phyloP scores from a whole-genome alignment of 495 filamentous ascomycete species.

The Penicillium goetzii region DNA sequence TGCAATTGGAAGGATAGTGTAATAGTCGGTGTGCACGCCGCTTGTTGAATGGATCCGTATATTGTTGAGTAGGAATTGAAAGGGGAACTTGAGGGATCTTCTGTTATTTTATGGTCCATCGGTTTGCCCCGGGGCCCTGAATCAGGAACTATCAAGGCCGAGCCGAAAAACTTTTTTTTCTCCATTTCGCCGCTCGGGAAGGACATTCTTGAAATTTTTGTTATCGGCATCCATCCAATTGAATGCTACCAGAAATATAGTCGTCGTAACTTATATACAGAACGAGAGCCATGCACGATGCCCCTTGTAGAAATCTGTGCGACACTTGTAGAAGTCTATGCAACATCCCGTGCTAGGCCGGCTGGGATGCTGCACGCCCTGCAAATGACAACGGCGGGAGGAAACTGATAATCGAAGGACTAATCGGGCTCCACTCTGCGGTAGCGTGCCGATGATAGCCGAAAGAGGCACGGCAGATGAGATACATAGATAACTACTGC shows the following conservation, averaged over 20 bases:
- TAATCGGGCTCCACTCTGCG: slow-evolving; percentile 16
- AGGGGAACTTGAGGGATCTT: background rate
- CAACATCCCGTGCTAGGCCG: background rate
- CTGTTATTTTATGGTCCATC: slow-evolving; percentile 13
- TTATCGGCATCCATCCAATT: slow-evolving; percentile 15
- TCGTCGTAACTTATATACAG: background rate
- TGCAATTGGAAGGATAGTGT: background rate
- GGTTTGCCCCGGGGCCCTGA: slow-evolving; percentile 28
- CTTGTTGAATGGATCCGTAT: background rate
- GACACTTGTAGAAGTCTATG: slow-evolving; percentile 6
- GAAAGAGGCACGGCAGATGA: slow-evolving; percentile 1
- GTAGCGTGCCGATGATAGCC: slow-evolving; percentile 19
- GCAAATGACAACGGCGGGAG: slow-evolving; percentile 12
- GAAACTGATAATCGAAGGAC: slow-evolving; percentile 6
- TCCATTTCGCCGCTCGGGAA: slow-evolving; percentile 13
- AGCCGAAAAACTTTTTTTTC: slow-evolving; percentile 22
- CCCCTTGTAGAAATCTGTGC: slow-evolving; percentile 1
- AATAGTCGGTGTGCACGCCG: background rate
- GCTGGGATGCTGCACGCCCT: slow-evolving; percentile 14
- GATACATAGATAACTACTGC: background rate
- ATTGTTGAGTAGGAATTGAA: background rate
- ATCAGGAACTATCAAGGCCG: slow-evolving; percentile 9
- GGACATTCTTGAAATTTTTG: slow-evolving; percentile 13
- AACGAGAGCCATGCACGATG: background rate
- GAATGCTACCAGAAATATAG: background rate